Conservation (phyloP, 371 early-diverging fungal species). For the Rhizopus stolonifer region DNA sequence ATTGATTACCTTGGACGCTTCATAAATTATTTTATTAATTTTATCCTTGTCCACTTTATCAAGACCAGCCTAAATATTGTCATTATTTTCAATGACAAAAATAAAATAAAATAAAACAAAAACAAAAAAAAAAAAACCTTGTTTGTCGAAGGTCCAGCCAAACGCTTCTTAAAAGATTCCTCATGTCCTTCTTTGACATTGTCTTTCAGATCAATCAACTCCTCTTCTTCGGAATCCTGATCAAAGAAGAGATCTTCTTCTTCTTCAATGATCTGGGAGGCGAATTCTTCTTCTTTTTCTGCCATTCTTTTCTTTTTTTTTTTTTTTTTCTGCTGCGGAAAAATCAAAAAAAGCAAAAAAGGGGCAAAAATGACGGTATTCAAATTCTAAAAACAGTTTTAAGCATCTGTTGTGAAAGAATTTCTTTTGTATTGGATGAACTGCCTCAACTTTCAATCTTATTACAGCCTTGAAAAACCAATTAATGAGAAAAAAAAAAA, state of each 20-base stretch:
- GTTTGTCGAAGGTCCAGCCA: conserved; percentile 41
- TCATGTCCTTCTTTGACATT: conserved; percentile 1
- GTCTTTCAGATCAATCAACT: conserved; percentile 3
- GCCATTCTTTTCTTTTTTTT: neutral
- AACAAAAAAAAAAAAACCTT: conserved; percentile 24
- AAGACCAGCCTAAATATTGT: conserved; percentile 53
- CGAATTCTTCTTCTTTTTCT: conserved; percentile 6
- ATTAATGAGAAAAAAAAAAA: no score
- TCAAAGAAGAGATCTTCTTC: conserved; percentile 40
- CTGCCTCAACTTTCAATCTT: no score
- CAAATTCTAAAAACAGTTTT: no score
- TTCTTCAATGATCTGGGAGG: conserved; percentile 40
- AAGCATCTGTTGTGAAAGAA: no score
- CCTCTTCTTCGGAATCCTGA: conserved; percentile 11
- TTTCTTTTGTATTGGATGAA: no score
- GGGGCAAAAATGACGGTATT: conserved; percentile 1
- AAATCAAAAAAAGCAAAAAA: neutral
- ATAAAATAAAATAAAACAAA: no score
- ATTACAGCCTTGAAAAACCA: no score
- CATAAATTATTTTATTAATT: conserved; percentile 57
- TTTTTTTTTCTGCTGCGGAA: neutral
- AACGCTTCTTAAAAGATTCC: conserved; percentile 27
- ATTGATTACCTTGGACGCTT: conserved; percentile 53
- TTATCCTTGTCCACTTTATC: conserved; percentile 42
- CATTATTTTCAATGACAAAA: no score